phyloP scores from a whole-genome alignment of 257 asterid species.

The Solanum sejunctum region DNA sequence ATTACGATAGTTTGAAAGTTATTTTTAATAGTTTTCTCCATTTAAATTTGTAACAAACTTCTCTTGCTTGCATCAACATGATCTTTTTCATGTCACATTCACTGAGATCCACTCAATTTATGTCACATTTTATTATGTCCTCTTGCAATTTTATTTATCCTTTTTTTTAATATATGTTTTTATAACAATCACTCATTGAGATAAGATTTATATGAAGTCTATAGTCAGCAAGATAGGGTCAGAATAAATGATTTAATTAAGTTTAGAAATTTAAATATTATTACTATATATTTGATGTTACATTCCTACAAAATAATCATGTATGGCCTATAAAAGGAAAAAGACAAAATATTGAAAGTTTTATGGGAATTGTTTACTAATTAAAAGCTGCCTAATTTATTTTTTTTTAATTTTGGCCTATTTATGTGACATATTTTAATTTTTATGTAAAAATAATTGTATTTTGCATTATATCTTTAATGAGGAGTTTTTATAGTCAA shows the following conservation, averaged over 20 bases:
- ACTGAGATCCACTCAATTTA: neutral
- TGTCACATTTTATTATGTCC: neutral
- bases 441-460: too few species aligned
- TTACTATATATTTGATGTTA: too few species aligned
- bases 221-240: neutral
- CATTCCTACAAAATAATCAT: neutral
- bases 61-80: neutral
- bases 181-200: neutral
- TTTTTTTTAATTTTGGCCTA: too few species aligned
- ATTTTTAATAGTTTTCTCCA: neutral
- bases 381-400: too few species aligned
- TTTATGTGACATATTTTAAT: too few species aligned
- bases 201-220: neutral
- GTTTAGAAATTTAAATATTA: neutral
- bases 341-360: neutral
- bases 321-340: neutral
- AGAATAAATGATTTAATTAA: neutral
- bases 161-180: neutral
- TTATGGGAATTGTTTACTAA: too few species aligned
- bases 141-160: neutral
- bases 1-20: too few species aligned
- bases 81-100: neutral
- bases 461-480: too few species aligned
- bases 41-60: neutral
- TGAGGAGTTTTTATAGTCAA: neutral